Conservation (phyloP, 495 filamentous ascomycete species). For the Tuber melanosporum region DNA sequence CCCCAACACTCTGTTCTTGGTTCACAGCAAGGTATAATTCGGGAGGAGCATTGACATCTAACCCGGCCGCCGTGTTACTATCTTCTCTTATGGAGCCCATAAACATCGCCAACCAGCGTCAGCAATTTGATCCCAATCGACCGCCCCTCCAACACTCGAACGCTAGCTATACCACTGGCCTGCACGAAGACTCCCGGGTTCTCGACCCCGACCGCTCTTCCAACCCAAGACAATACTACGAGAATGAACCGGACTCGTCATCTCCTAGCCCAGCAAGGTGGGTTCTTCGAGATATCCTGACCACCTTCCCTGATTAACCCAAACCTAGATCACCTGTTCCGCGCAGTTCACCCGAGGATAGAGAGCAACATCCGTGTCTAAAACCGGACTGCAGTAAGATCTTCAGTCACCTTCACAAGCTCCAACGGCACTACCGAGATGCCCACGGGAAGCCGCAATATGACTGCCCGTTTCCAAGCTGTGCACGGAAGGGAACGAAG, state of each 20-base stretch:
- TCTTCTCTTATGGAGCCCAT: background rate
- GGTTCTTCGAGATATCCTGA: background rate
- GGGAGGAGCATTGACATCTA: background rate
- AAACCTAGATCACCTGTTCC: conserved; percentile 6
- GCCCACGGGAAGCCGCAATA: conserved; percentile 31
- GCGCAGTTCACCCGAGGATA: conserved; percentile 18
- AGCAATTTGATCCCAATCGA: background rate
- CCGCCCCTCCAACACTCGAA: background rate
- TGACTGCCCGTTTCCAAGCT: conserved; percentile 31
- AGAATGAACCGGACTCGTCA: conserved; percentile 13
- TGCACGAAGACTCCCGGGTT: background rate
- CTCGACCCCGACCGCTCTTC: background rate
- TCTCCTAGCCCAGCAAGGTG: conserved; percentile 17
- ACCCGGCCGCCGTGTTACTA: background rate
- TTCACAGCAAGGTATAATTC: background rate
- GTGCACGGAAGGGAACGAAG: conserved; percentile 26
- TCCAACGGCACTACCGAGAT: conserved; percentile 28
- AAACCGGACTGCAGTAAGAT: conserved; percentile 27
- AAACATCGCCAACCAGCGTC: background rate
- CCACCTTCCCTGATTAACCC: background rate
- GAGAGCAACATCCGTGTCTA: conserved; percentile 24
- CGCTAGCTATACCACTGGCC: background rate
- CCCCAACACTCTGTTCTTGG: background rate
- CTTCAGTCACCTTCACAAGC: conserved; percentile 31
- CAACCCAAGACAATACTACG: conserved; percentile 1